Evolutionary conservation across 805 yeast genomes (phyloP), one percentile per base, ranked within the genome.

Genomic region (Nakazawaea siamensis): DNA sequence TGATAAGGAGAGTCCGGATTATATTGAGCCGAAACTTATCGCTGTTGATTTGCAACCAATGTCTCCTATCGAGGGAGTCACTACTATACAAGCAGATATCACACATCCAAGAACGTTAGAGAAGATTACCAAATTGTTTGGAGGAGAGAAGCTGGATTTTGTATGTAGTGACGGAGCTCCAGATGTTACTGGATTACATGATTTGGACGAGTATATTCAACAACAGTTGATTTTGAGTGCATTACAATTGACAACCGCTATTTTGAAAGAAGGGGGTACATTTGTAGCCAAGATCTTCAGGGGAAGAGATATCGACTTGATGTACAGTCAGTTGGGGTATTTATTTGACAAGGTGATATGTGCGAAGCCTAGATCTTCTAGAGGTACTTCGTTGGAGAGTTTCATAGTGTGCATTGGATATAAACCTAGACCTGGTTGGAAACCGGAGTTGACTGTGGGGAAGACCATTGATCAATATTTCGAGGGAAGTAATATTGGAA

Each of bases 101-200:
- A 92, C 98, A 2, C 97, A 92, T 59, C 97, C 98, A 12, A 75
- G 76, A 50, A 92, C 98, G 0, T 65, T 92, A 34, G 69, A 70
- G 24, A 70, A 66, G 48, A 92, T 92, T 29, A 58, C 84, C 46
- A 80, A 78, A 23, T 69, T 81, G 27, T 92, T 92, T 62, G 94
- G 84, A 16, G 95, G 96, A 26, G 84, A 84, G 45, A 78, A 82
- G 37, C 97, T 97, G 0, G 98, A 92, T 56, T 81, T 90, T 53
- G 95, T 92, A 1, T 86, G 95, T 49, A 80, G 94, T 49, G 97
- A 92, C 55, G 98, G 98, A 38, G 98, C 98, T 0, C 98, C 98
- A 2, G 98, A 92, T 59, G 98, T 92, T 16, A 92, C 98, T 0
- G 98, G 98, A 1, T 59, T 92, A 34, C 98, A 92, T 54, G 98